phyloP scores from a whole-genome alignment of 768 basidiomycete species.

The Tylopilus balloui region DNA sequence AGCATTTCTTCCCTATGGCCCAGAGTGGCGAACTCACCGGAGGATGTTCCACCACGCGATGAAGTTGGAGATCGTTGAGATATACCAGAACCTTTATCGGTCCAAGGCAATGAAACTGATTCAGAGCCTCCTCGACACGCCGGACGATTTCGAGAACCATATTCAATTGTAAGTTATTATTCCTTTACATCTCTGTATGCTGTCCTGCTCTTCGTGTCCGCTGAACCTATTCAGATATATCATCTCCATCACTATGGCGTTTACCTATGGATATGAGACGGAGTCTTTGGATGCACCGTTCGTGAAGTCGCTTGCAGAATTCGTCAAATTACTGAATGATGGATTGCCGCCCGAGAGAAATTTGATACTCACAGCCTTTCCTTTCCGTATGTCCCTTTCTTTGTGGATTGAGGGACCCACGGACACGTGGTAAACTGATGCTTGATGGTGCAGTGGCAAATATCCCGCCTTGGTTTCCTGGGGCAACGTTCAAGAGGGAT shows the following conservation, averaged over 20 bases:
- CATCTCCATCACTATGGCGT: constrained; percentile 29
- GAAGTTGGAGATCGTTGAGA: constrained; percentile 17
- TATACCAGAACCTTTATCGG: constrained; percentile 22
- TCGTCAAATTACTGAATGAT: constrained; percentile 18
- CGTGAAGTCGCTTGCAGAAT: constrained; percentile 25
- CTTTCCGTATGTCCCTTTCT: constrained; percentile 21
- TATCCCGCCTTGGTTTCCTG: constrained; percentile 29
- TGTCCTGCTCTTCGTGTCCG: background rate
- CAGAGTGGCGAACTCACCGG: constrained; percentile 28
- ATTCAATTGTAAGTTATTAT: constrained; percentile 17
- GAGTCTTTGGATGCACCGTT: constrained; percentile 26
- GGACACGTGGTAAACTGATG: background rate
- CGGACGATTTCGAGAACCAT: constrained; percentile 24
- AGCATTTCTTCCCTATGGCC: constrained; percentile 27
- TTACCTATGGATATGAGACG: constrained; percentile 29
- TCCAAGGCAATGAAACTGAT: constrained; percentile 20
- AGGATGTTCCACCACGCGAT: constrained; percentile 27
- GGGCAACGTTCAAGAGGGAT: constrained; percentile 27
- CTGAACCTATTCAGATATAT: constrained; percentile 21
- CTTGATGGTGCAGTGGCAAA: constrained; percentile 19
- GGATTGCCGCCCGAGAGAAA: constrained; percentile 26
- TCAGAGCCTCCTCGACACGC: constrained; percentile 19
- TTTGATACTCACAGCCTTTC: constrained; percentile 27
- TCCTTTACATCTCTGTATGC: background rate
- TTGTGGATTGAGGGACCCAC: background rate